These are phyloP conservation scores for Lipomyces starkeyi DNA, from an alignment of 805 yeast species.

Conservation along the genomic window DNA sequence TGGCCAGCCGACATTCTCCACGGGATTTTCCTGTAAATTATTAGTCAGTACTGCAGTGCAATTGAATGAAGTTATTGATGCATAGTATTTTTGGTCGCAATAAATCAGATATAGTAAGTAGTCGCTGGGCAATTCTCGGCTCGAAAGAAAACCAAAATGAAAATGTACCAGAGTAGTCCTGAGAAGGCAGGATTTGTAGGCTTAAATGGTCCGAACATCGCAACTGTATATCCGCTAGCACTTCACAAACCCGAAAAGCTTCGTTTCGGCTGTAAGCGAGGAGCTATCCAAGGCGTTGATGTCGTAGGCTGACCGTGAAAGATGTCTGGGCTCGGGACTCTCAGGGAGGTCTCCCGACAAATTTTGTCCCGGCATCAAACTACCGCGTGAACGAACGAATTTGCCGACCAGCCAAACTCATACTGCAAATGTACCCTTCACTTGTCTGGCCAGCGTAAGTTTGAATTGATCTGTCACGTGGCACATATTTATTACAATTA, in stretches of 20 bases:
- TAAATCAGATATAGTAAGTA: too few species aligned
- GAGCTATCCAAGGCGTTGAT: not conserved
- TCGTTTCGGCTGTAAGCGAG: not conserved
- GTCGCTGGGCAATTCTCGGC: too few species aligned
- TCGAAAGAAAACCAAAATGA: not conserved
- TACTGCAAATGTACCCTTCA: not conserved
- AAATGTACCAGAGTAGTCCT: constrained; percentile 72
- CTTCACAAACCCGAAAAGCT: not conserved
- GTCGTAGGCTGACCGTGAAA: not conserved
- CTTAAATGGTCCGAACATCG: constrained; percentile 77
- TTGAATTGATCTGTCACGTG: not conserved
- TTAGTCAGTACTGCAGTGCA: constrained; percentile 8
- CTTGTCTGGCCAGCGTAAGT: not conserved
- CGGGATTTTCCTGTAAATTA: constrained; percentile 64
- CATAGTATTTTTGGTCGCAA: too few species aligned
- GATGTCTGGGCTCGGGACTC: not conserved
- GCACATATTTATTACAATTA: not conserved
- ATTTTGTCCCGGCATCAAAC: not conserved
- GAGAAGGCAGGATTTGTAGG: constrained; percentile 63
- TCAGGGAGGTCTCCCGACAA: too few species aligned
- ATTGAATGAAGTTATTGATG: not conserved
- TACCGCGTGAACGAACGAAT: too few species aligned
- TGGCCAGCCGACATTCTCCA: constrained; percentile 80
- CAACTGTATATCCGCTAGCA: not conserved
- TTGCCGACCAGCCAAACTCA: not conserved